phyloP scores from a whole-genome alignment of 768 basidiomycete species.

The Cystofilobasidium ferigula region DNA sequence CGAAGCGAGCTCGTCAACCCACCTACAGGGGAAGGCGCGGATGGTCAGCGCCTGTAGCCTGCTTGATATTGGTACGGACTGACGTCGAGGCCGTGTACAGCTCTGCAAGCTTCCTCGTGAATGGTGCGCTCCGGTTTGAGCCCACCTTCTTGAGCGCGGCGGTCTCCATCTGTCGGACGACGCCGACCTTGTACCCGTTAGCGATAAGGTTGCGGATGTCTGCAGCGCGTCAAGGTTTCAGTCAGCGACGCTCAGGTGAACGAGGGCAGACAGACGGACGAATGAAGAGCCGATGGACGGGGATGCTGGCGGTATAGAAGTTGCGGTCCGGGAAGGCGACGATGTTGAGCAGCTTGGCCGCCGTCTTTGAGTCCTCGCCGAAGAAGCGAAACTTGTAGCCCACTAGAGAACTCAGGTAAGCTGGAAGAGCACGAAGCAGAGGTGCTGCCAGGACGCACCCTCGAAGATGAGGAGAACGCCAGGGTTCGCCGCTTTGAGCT shows the following conservation, averaged over 20 bases:
- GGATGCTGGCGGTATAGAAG: slow-evolving; percentile 39
- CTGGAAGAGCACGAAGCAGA: not conserved
- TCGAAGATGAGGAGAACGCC: slow-evolving; percentile 38
- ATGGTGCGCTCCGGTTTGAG: slow-evolving; percentile 38
- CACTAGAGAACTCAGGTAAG: slow-evolving; percentile 26
- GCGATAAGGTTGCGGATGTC: slow-evolving; percentile 34
- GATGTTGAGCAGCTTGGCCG: slow-evolving; percentile 37
- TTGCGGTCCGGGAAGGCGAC: slow-evolving; percentile 30
- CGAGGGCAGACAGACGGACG: slow-evolving; percentile 27
- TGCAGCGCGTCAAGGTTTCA: not conserved
- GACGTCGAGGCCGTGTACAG: slow-evolving; percentile 82
- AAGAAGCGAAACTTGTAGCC: slow-evolving; percentile 39
- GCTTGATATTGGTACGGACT: slow-evolving; percentile 35
- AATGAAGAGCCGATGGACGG: slow-evolving; percentile 37
- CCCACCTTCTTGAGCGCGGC: slow-evolving; percentile 39
- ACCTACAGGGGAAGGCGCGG: slow-evolving; percentile 45
- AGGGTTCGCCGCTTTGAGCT: slow-evolving; percentile 35
- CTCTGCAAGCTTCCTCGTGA: slow-evolving; percentile 48
- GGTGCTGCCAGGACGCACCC: slow-evolving; percentile 26
- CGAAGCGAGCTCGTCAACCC: slow-evolving; percentile 53
- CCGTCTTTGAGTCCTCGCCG: slow-evolving; percentile 39
- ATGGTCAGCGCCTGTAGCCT: not conserved
- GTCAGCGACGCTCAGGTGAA: not conserved
- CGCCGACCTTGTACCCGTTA: slow-evolving; percentile 39
- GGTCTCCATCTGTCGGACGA: slow-evolving; percentile 39